Evolutionary conservation across 495 filamentous ascomycete species (phyloP), one percentile per base, ranked within the genome.

Genomic region (Penicillium angulare): DNA sequence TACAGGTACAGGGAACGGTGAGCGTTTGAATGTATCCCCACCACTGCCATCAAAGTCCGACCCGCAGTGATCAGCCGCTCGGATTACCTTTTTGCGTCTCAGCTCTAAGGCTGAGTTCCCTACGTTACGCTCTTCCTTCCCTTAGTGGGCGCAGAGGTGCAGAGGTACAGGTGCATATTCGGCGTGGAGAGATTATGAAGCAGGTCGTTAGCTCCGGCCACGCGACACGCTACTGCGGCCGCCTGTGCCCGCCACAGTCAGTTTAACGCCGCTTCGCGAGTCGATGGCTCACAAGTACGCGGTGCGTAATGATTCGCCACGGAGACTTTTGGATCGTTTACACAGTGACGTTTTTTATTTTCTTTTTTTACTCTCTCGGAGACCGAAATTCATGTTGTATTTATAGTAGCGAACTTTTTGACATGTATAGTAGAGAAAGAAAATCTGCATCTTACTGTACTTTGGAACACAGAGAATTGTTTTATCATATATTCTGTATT

Each of bases 271-370:
- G 27, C 46, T 40, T 49, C 49, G 44, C 43, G 13, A 41, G 41
- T 57, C 46, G 59, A 63, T 53, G 49, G 46, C 49, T 63, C 59
- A 63, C 59, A 59, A 59, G 21, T 41, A 49, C 18, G 24, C 36
- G 7, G 8, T 22, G 18, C 36, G 21, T 23, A 21, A 41, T 41
- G 38, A 15, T n/a, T n/a, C n/a, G n/a, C n/a, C n/a, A n/a, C n/a
- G n/a, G n/a, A n/a, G n/a, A n/a, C n/a, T n/a, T n/a, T n/a, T n/a
- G 36, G 17, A 9, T 31, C 27, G 27, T 31, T 12, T 31, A 31
- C 27, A 31, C 7, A 13, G 32, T 13, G 13, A 34, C 12, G 20
- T n/a, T n/a, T n/a, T n/a, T n/a, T n/a, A n/a, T n/a, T n/a, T n/a
- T n/a, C n/a, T n/a, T n/a, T n/a, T n/a, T n/a, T n/a, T n/a, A n/a